Base-by-base conservation (phyloP, 1,139 yeast genomes). In the Yamadazyma friedrichii region DNA sequence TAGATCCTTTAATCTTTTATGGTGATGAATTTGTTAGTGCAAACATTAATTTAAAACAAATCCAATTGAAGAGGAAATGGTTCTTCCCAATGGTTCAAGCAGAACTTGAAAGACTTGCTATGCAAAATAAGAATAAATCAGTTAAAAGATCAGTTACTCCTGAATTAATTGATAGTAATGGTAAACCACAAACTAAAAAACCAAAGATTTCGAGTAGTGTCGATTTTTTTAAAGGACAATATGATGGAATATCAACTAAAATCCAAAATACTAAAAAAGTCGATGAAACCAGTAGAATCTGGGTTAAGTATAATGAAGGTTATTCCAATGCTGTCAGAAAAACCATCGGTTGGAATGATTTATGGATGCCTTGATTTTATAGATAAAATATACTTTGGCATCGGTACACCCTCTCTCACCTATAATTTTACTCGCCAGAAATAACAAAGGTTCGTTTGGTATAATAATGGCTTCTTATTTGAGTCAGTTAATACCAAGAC, bases 221-320 rank as follows among this genome's bases (percentile, higher is more conserved):
- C 2, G 75, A 72, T 17, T 71, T 68, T 49, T 72, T 72, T 52
- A 68, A 62, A 47, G 63, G 60, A 2, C 64, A 58, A 44, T 70
- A 71, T 44, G 74, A 67, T 24, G 67, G 62, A 16, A 48, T 67
- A 11, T 48, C 64, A 4, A 56, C 54, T 12, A 64, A 58, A 40
- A 48, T 52, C 15, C 54, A 54, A 9, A 51, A 50, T 26, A 42
- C 40, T 29, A 39, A 47, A 35, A 43, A 50, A 12, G 44, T 43
- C 16, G 53, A 50, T n/a, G 51, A 54, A 15, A 44, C 59, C n/a
- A 42, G 42, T 10, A 70, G 85, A 47, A 84, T 88, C 6, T 93
- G 98, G 98, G 87, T 93, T 12, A 91, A 87, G 56, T 91, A 84
- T 55, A 86, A 86, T 50, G 98, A 91, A 61, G 98, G 98, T 1